Evolutionary conservation across 306 rosid genomes (phyloP).

Genomic region (Begonia loranthoides): DNA sequence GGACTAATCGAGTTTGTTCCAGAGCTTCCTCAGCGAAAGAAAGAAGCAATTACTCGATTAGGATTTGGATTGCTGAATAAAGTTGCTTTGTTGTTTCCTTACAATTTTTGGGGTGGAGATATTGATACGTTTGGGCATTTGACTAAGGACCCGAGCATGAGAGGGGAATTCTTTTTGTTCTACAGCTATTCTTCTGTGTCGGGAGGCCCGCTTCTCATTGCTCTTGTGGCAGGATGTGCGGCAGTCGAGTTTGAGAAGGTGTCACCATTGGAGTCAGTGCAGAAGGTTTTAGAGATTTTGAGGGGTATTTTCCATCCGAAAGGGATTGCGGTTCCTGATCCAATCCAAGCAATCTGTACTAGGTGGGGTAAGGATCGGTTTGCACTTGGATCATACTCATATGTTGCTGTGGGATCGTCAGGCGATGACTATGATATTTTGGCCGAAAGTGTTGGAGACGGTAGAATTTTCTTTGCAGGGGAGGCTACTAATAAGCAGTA

Average conservation of each 20-base stretch:
- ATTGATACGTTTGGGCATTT: slow-evolving; percentile 83
- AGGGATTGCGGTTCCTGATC: slow-evolving; percentile 74
- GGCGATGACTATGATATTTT: slow-evolving; percentile 87
- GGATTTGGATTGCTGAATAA: slow-evolving; percentile 82
- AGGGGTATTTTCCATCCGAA: slow-evolving; percentile 60
- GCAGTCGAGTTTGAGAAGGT: slow-evolving; percentile 76
- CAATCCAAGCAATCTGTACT: slow-evolving; percentile 69
- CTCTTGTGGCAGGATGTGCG: slow-evolving; percentile 85
- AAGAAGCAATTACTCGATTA: slow-evolving; percentile 64
- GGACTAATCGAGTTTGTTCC: slow-evolving; percentile 57
- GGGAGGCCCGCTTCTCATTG: slow-evolving; percentile 79
- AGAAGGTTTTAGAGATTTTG: slow-evolving; percentile 54
- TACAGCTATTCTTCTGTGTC: slow-evolving; percentile 87
- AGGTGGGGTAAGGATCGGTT: slow-evolving; percentile 78
- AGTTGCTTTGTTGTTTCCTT: slow-evolving; percentile 72
- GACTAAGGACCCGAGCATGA: slow-evolving; percentile 67
- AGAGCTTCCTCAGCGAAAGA: slow-evolving; percentile 77
- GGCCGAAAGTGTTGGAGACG: slow-evolving; percentile 61
- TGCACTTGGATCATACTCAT: slow-evolving; percentile 66
- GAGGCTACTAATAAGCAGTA: slow-evolving; percentile 83
- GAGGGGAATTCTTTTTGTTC: slow-evolving; percentile 85
- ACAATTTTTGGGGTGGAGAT: slow-evolving; percentile 88
- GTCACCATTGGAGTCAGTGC: slow-evolving; percentile 82
- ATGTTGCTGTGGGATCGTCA: slow-evolving; percentile 78
- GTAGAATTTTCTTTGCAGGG: slow-evolving; percentile 80